A percentile compares a stretch with the other conserved stretches of the same genome.
These are phyloP conservation scores for Dactylellina parvicollis DNA, from an alignment of 2,329 filamentous ascomycete genomes.

Conservation along the genomic window DNA sequence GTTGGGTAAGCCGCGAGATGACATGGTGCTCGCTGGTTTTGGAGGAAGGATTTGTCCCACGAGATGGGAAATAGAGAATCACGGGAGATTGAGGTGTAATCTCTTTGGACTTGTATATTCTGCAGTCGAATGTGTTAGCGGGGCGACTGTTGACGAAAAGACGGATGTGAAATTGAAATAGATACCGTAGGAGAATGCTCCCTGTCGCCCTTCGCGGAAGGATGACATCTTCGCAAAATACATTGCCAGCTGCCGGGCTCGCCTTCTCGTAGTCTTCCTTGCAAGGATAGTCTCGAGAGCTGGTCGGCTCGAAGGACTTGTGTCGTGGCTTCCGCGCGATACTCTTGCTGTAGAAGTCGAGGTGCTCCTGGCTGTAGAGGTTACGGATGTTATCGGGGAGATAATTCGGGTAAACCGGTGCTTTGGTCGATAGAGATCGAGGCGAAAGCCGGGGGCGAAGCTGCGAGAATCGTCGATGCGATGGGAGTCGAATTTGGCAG, in stretches of 20 bases:
- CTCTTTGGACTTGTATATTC: constrained; percentile 26
- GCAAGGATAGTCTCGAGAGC: constrained; percentile 17
- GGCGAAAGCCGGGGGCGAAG: not conserved
- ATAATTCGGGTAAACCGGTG: not conserved
- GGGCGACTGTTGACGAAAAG: not conserved
- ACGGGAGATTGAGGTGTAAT: constrained; percentile 19
- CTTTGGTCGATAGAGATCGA: not conserved
- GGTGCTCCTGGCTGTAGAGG: constrained; percentile 3
- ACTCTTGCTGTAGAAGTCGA: constrained; percentile 10
- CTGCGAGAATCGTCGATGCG: not conserved
- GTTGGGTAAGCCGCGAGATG: constrained; percentile 19
- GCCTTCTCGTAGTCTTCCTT: not conserved
- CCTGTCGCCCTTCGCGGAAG: constrained; percentile 29
- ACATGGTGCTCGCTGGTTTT: constrained; percentile 30
- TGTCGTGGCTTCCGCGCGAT: constrained; percentile 10
- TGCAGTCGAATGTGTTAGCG: not conserved
- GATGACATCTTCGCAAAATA: constrained; percentile 18
- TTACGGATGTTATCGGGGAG: not conserved
- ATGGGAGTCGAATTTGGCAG: not conserved
- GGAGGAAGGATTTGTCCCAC: constrained; percentile 20
- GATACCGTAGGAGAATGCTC: constrained; percentile 35
- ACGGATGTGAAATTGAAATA: too few relatives aligned
- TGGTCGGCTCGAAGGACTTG: not conserved
- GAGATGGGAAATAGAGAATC: constrained; percentile 39
- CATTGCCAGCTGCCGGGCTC: not conserved